phyloP scores from a whole-genome alignment of 129 eudicot genomes.

The Pseudognaphalium luteoalbum region DNA sequence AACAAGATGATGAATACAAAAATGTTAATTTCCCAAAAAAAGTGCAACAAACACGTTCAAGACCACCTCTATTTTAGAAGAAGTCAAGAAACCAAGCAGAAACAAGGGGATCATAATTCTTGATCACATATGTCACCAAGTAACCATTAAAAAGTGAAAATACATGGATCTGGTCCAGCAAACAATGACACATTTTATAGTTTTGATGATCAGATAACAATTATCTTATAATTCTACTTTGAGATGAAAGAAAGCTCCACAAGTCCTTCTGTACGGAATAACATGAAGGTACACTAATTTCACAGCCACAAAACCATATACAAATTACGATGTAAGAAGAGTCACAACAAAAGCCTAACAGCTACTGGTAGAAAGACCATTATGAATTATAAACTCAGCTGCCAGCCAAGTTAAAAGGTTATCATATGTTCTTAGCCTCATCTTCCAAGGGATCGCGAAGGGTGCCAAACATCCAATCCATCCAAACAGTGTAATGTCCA shows the following conservation, averaged over 20 bases:
- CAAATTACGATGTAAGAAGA: not conserved
- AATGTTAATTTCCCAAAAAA: not conserved
- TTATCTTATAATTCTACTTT: too few species aligned
- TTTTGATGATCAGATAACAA: too few species aligned
- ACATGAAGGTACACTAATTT: slow-evolving; percentile 3
- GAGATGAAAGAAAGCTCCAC: too few species aligned
- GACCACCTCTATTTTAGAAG: slow-evolving; percentile 2
- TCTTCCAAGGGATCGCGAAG: slow-evolving; percentile 60
- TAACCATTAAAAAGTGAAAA: too few species aligned
- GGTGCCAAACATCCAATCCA: slow-evolving; percentile 88
- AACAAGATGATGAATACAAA: too few species aligned
- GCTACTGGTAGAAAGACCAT: not conserved
- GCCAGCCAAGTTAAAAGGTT: not conserved
- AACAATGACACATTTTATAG: too few species aligned
- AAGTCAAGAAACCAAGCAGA: slow-evolving; percentile 7
- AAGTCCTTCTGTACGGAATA: not conserved
- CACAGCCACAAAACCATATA: slow-evolving; percentile 11
- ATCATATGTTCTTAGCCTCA: slow-evolving; percentile 48
- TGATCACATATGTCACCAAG: slow-evolving; percentile 8
- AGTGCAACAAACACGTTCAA: not conserved
- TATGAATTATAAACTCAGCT: not conserved
- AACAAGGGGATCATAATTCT: slow-evolving; percentile 23
- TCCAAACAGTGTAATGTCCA: slow-evolving; percentile 59
- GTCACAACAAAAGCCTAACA: not conserved
- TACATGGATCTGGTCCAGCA: slow-evolving; percentile 8